Base-by-base conservation (phyloP, 2,329 filamentous ascomycete genomes). In the Botrytis fragariae region DNA sequence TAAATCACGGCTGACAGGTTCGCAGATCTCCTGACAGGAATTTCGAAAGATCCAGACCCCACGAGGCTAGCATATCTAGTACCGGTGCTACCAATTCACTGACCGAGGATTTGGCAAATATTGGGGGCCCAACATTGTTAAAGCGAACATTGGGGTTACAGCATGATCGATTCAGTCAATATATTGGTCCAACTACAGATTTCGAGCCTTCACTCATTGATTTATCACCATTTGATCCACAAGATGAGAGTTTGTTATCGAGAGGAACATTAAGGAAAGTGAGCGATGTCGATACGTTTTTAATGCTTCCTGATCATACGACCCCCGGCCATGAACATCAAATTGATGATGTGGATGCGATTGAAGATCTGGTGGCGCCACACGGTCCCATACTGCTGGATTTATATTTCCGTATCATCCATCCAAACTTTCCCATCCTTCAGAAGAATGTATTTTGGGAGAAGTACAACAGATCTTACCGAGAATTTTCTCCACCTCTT, bases 191-290 rank as follows among this genome's bases (percentile, higher is more conserved):
- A 73, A 95, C 92, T 69, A 94, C 93, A 69, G 92, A 94, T 78
- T 93, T 95, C 80, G 93, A 96, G 81, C 92, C 92, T 25, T 91
- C 91, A n/a, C 86, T 96, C 72, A 93, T 95, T 82, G 92, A 93
- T 78, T 86, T 95, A 35, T 94, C 92, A 35, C 87, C 90, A 9
- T 95, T 95, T 81, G 92, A 95, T 82, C 91, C 90, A 44, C 91
- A 92, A 80, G 92, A 95, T 84, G 93, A 95, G 83, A 94, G 91
- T 79, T 87, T 92, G 35, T 86, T 93, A 73, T 88, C 92, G 57
- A 85, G 89, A 77, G 90, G 89, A 44, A 90, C 87, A 8, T 87
- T 95, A 74, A 88, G 93, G 79, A 92, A 92, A 82, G 93, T 95
- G 77, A 92, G 91, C 83, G 89, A 92, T 74, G 83, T 88, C 82